These are phyloP conservation scores for Bipolaris cookei DNA, from an alignment of 2,329 filamentous ascomycete genomes.

Conservation along the genomic window DNA sequence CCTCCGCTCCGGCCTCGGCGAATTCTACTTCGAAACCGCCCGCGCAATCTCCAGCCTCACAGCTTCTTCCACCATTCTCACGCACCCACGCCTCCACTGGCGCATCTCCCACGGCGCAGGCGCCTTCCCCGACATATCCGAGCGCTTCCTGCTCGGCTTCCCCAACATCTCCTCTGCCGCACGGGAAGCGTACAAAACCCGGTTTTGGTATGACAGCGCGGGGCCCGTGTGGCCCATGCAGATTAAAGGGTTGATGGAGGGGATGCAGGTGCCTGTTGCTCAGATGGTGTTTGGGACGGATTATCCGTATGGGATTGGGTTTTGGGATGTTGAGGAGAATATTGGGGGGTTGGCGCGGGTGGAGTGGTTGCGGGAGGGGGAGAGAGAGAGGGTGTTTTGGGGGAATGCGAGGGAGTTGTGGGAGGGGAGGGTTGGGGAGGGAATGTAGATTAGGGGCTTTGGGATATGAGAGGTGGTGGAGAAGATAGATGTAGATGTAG, in stretches of 20 bases:
- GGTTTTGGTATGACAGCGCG: slow-evolving; percentile 50
- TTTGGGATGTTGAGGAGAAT: slow-evolving; percentile 46
- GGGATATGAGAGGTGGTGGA: too few relatives aligned
- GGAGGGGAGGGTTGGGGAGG: slow-evolving; percentile 28
- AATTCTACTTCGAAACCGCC: slow-evolving; percentile 50
- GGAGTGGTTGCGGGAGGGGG: slow-evolving; percentile 23
- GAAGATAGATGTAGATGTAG: too few relatives aligned
- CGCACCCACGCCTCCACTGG: slow-evolving; percentile 42
- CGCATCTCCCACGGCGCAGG: slow-evolving; percentile 47
- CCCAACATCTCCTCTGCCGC: slow-evolving; percentile 32
- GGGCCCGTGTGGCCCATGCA: slow-evolving; percentile 48
- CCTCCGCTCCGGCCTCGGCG: slow-evolving; percentile 43
- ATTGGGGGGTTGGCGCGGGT: slow-evolving; percentile 38
- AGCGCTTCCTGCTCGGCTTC: slow-evolving; percentile 45
- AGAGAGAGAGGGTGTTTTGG: slow-evolving; percentile 40
- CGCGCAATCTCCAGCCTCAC: slow-evolving; percentile 45
- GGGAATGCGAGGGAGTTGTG: slow-evolving; percentile 37
- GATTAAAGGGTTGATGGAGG: slow-evolving; percentile 44
- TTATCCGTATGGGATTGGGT: slow-evolving; percentile 48
- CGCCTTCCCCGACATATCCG: slow-evolving; percentile 46
- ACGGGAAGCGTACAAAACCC: slow-evolving; percentile 36
- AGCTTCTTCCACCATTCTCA: slow-evolving; percentile 35
- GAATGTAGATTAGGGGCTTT: too few relatives aligned
- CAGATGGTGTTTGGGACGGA: slow-evolving; percentile 50
- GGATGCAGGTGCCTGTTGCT: slow-evolving; percentile 36